phyloP scores from a whole-genome alignment of 192 early-diverging fungal species.

The Pilaira anomala region DNA sequence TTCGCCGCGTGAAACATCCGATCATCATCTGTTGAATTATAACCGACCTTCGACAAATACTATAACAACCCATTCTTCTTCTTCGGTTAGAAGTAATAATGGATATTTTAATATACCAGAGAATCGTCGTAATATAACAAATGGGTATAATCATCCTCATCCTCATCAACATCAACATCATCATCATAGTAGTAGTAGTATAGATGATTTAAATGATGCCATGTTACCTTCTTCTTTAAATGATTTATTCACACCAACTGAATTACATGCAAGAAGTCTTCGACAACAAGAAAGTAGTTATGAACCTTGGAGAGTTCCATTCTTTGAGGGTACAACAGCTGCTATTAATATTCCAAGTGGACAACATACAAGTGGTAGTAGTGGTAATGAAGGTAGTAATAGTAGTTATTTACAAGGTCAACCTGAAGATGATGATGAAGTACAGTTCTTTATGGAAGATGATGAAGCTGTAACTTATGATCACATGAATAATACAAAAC shows the following conservation, averaged over 20 bases:
- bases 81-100: neutral
- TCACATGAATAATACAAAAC: neutral
- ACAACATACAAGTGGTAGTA: neutral
- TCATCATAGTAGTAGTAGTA: neutral
- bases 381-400: neutral
- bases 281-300: constrained; percentile 13
- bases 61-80: neutral
- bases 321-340: neutral
- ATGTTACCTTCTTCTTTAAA: constrained; percentile 53
- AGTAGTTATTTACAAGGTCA: neutral
- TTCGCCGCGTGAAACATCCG: constrained; percentile 15
- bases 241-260: constrained; percentile 52
- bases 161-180: neutral
- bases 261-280: constrained; percentile 26
- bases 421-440: constrained; percentile 20
- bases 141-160: neutral
- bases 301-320: neutral
- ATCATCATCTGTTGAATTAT: neutral
- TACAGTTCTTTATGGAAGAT: constrained; percentile 29
- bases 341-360: constrained; percentile 26
- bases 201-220: constrained; percentile 26
- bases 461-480: constrained; percentile 15
- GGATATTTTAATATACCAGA: neutral
- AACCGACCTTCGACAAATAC: too few species aligned
- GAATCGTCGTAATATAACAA: neutral